Evolutionary conservation across 2,329 filamentous ascomycete species (phyloP).

Genomic region (Fusarium acutatum): DNA sequence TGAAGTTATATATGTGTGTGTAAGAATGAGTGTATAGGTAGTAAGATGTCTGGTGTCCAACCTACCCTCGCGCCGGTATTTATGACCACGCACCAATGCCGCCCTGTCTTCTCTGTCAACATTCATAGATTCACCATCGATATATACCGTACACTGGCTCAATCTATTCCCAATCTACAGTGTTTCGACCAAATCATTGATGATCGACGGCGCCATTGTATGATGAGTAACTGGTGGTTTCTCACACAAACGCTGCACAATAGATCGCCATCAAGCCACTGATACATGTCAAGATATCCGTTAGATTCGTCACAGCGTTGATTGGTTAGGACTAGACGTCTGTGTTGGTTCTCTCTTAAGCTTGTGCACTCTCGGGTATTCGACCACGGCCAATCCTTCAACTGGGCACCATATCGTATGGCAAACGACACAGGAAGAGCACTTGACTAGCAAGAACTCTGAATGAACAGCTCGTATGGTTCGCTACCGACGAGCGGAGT

Average conservation of each 20-base stretch:
- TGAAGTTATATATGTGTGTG: neutral
- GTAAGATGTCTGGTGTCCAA: neutral
- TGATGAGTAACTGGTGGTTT: conserved; percentile 5
- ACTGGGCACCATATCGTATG: neutral
- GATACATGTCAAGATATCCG: neutral
- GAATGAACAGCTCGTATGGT: neutral
- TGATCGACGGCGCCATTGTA: conserved; percentile 10
- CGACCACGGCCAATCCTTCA: neutral
- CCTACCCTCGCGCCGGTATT: neutral
- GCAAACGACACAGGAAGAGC: neutral
- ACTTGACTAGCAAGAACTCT: neutral
- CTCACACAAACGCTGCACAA: neutral
- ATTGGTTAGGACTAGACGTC: neutral
- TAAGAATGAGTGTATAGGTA: neutral
- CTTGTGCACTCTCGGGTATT: conserved; percentile 12
- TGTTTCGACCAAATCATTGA: conserved; percentile 2
- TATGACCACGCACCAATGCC: neutral
- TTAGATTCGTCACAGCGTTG: neutral
- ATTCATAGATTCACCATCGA: neutral
- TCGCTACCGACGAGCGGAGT: neutral
- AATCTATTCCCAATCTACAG: conserved; percentile 3
- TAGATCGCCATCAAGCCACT: conserved; percentile 16
- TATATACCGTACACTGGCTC: neutral
- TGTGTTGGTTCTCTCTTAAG: neutral
- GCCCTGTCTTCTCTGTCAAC: neutral